These are phyloP conservation scores for Yueomyces sinensis DNA, from an alignment of 805 yeast species.

Conservation along the genomic window DNA sequence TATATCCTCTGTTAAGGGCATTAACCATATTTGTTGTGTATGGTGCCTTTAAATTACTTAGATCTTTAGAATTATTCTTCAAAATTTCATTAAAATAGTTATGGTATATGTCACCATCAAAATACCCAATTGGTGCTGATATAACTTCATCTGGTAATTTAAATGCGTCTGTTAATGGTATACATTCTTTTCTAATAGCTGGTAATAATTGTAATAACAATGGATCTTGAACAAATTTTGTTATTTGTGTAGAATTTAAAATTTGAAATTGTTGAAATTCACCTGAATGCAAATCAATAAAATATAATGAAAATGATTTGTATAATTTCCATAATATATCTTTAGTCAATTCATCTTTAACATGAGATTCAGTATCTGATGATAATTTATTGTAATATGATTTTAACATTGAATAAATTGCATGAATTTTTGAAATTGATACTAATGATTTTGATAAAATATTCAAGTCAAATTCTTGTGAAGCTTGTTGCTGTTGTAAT, in stretches of 20 bases:
- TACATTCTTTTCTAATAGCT: constrained; percentile 50
- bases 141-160: constrained; percentile 67
- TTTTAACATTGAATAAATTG: constrained; percentile 26
- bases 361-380: constrained; percentile 8
- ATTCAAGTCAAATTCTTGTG: no score
- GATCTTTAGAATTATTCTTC: constrained; percentile 38
- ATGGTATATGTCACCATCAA: constrained; percentile 73
- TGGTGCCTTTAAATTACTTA: constrained; percentile 39
- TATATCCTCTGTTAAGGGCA: constrained; percentile 27
- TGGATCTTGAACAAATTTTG: constrained; percentile 28
- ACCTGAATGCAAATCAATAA: constrained; percentile 59
- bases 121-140: constrained; percentile 71
- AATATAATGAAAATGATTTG: constrained; percentile 48
- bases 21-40: constrained; percentile 24
- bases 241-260: constrained; percentile 36
- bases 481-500: no score
- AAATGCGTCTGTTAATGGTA: constrained; percentile 76
- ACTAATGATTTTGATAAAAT: constrained; percentile 28
- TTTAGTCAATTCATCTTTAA: constrained; percentile 26
- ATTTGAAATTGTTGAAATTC: constrained; percentile 54
- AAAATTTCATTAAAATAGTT: constrained; percentile 57
- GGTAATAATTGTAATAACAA: constrained; percentile 32
- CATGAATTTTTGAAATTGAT: constrained; percentile 28
- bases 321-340: constrained; percentile 41
- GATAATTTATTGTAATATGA: constrained; percentile 18